Conservation (phyloP, 176 grass and related monocot genomes). For the Cocos nucifera region DNA sequence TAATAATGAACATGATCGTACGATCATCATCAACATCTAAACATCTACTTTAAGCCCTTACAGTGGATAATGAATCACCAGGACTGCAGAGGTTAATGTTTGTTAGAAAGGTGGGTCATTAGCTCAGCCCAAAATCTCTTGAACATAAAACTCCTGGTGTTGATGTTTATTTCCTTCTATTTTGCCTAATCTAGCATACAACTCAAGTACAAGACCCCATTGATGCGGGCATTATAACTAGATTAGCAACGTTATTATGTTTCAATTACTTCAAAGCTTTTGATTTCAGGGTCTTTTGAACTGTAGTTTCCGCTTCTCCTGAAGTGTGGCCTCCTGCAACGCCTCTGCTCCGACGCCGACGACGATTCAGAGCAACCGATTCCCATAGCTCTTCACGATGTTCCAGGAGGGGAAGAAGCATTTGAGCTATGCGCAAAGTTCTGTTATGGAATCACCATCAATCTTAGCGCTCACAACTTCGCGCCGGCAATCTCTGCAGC, state of each 20-base stretch:
- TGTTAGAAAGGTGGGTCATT: too few relatives aligned
- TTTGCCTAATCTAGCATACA: too few relatives aligned
- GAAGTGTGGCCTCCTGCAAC: conserved; percentile 83
- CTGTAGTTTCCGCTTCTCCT: conserved; percentile 99
- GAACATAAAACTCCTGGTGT: too few relatives aligned
- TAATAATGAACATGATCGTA: too few relatives aligned
- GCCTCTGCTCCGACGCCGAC: conserved; percentile 43
- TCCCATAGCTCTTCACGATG: conserved; percentile 57
- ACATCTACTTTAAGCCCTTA: too few relatives aligned
- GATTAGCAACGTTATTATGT: background rate
- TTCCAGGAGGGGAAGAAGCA: conserved; percentile 61
- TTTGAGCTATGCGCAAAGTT: conserved; percentile 97
- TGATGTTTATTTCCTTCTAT: too few relatives aligned
- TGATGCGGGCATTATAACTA: background rate
- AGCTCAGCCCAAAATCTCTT: too few relatives aligned
- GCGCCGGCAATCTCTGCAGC: conserved; percentile 51
- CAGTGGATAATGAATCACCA: too few relatives aligned
- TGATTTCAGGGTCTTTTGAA: conserved; percentile 91
- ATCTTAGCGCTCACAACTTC: conserved; percentile 65
- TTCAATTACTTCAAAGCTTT: conserved; percentile 36
- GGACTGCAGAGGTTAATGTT: too few relatives aligned
- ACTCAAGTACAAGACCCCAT: too few relatives aligned
- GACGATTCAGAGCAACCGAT: conserved; percentile 32
- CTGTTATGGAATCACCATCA: conserved; percentile 87
- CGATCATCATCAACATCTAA: too few relatives aligned